A percentile compares a stretch with the other conserved stretches of the same genome.
Evolutionary conservation across 148 eudicot species (phyloP).

Genomic region (Pouteria glomerata): DNA sequence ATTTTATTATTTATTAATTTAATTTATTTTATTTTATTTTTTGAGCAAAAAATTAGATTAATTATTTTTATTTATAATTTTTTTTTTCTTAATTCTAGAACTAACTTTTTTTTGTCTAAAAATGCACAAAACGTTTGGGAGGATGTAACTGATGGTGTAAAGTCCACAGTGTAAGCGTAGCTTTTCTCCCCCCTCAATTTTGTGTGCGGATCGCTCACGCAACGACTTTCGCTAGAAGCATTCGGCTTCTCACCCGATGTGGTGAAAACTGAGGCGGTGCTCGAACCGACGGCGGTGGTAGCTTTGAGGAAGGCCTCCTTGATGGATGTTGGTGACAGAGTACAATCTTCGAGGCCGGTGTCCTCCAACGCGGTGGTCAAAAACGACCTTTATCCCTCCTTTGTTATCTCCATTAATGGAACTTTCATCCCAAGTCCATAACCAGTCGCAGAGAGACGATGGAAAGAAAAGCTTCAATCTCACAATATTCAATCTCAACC

Average conservation of each 20-base stretch:
- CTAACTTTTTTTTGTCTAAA: too few relatives aligned
- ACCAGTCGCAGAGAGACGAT: background rate
- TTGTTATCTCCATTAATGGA: conserved; percentile 28
- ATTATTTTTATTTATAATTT: too few relatives aligned
- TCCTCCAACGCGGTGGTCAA: conserved; percentile 74
- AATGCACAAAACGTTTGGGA: too few relatives aligned
- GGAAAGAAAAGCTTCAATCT: background rate
- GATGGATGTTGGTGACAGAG: conserved; percentile 67
- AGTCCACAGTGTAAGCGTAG: too few relatives aligned
- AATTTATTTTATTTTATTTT: too few relatives aligned
- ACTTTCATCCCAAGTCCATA: conserved; percentile 8
- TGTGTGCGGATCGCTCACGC: conserved; percentile 30
- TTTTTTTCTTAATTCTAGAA: too few relatives aligned
- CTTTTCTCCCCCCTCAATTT: background rate
- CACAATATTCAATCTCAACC: too few relatives aligned
- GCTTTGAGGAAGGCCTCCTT: conserved; percentile 71
- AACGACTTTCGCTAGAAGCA: conserved; percentile 15
- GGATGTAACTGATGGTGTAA: too few relatives aligned
- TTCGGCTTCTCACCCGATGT: conserved; percentile 8
- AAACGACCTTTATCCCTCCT: conserved; percentile 20
- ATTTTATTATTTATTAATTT: too few relatives aligned
- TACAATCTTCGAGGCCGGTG: conserved; percentile 91
- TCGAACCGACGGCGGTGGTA: conserved; percentile 59
- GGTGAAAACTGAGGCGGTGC: conserved; percentile 29
- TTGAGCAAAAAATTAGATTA: too few relatives aligned